A percentile compares a stretch with the other conserved stretches of the same genome.
phyloP scores from a whole-genome alignment of 352 stramenopile genomes.

The Phytophthora megakarya region DNA sequence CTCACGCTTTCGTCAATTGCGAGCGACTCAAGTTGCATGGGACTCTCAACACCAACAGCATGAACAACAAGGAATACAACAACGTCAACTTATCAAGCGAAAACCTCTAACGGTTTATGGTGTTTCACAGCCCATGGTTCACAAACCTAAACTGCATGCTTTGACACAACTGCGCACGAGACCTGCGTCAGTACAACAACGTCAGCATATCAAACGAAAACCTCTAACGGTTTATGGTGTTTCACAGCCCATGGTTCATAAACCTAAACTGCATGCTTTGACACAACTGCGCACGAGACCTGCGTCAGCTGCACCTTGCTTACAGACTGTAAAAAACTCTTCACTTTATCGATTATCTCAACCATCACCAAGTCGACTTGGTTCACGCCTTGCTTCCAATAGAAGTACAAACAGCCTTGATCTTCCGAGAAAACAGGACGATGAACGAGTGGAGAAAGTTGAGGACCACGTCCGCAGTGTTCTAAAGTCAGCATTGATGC shows the following conservation, averaged over 20 bases:
- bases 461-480: conserved; percentile 63
- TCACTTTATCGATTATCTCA: conserved; percentile 23
- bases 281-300: conserved; percentile 30
- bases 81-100: conserved; percentile 8
- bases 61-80: neutral
- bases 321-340: conserved; percentile 5
- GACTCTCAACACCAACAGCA: conserved; percentile 2
- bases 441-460: conserved; percentile 25
- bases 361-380: conserved; percentile 31
- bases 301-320: conserved; percentile 28
- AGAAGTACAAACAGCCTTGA: neutral
- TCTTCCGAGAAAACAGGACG: conserved; percentile 8
- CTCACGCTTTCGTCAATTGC: conserved; percentile 47
- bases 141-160: conserved; percentile 38
- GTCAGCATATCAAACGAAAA: conserved; percentile 14
- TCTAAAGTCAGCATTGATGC: conserved; percentile 57
- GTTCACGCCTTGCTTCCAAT: neutral
- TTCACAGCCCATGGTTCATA: conserved; percentile 46
- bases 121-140: conserved; percentile 44
- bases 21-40: conserved; percentile 22
- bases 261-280: conserved; percentile 34
- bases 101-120: conserved; percentile 62
- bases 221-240: conserved; percentile 63
- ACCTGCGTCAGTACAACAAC: neutral
- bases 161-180: conserved; percentile 26